phyloP scores from a whole-genome alignment of 306 rosid genomes.

The Calophaca sinica region DNA sequence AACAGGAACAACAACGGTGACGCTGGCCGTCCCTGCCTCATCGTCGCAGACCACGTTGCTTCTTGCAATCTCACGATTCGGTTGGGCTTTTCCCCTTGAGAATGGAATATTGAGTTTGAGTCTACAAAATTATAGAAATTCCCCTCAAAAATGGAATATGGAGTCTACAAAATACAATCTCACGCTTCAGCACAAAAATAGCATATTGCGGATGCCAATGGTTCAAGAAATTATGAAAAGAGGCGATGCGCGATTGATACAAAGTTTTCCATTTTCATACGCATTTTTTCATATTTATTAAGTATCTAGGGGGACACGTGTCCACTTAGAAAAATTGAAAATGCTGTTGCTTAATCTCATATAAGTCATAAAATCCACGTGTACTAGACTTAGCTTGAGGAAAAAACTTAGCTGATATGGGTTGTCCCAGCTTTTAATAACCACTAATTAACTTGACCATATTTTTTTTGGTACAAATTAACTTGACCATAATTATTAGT shows the following conservation, averaged over 20 bases:
- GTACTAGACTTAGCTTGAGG: too few species aligned
- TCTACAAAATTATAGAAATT: not conserved
- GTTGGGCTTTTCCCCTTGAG: not conserved
- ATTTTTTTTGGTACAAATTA: too few species aligned
- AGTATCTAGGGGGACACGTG: not conserved
- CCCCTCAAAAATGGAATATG: not conserved
- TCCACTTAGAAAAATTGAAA: not conserved
- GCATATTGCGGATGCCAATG: not conserved
- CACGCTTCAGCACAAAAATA: not conserved
- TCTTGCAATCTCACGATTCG: not conserved
- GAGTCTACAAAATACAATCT: not conserved
- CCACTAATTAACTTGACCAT: too few species aligned
- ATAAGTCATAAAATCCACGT: too few species aligned
- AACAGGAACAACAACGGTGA: conserved; percentile 43
- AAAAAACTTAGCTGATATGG: too few species aligned
- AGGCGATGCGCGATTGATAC: not conserved
- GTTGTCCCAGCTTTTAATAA: too few species aligned
- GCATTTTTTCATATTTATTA: not conserved
- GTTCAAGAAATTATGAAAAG: too few species aligned
- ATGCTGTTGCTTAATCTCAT: too few species aligned
- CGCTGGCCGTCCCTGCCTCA: conserved; percentile 41
- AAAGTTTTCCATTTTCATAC: not conserved
- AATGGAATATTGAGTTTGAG: not conserved
- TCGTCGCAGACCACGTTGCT: not conserved
- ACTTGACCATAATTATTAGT: too few species aligned